Conservation (phyloP, 441 rosid genomes). For the Pelargonium fulgidum region DNA sequence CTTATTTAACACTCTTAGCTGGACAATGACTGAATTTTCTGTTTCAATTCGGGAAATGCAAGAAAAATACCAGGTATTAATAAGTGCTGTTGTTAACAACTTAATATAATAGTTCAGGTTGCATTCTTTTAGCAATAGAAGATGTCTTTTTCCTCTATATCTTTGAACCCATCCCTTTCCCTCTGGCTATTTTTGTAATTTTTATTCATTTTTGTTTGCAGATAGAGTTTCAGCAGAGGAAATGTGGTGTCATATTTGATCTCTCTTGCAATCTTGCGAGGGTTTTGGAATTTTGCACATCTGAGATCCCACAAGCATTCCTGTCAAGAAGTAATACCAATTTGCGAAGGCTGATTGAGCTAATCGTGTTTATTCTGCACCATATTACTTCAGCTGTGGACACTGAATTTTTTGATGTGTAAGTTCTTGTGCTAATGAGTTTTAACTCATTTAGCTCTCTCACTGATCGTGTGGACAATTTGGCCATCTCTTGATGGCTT, state of each 20-base stretch:
- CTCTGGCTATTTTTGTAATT: constrained; percentile 10
- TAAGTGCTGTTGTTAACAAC: too few relatives aligned
- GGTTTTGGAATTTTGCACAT: constrained; percentile 90
- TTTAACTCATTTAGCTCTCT: constrained; percentile 12
- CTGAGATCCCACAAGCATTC: constrained; percentile 79
- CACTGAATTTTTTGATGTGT: constrained; percentile 90
- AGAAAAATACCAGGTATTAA: constrained; percentile 76
- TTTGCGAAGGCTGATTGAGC: constrained; percentile 83
- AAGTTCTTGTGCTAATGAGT: constrained; percentile 31
- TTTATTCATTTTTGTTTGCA: constrained; percentile 23
- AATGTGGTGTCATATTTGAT: constrained; percentile 84
- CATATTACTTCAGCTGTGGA: constrained; percentile 78
- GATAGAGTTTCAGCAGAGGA: constrained; percentile 87
- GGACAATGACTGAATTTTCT: constrained; percentile 98
- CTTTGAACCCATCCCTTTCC: neutral
- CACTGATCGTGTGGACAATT: too few relatives aligned
- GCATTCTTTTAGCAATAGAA: neutral
- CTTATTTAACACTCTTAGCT: constrained; percentile 88
- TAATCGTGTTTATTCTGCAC: constrained; percentile 75
- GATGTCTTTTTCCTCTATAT: too few relatives aligned
- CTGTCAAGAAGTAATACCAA: constrained; percentile 78
- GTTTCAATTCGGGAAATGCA: constrained; percentile 93
- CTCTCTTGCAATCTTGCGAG: constrained; percentile 90
- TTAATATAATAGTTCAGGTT: constrained; percentile 2
- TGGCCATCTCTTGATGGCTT: too few relatives aligned